Evolutionary conservation across 805 yeast species (phyloP).

Genomic region (Lachancea fermentati): DNA sequence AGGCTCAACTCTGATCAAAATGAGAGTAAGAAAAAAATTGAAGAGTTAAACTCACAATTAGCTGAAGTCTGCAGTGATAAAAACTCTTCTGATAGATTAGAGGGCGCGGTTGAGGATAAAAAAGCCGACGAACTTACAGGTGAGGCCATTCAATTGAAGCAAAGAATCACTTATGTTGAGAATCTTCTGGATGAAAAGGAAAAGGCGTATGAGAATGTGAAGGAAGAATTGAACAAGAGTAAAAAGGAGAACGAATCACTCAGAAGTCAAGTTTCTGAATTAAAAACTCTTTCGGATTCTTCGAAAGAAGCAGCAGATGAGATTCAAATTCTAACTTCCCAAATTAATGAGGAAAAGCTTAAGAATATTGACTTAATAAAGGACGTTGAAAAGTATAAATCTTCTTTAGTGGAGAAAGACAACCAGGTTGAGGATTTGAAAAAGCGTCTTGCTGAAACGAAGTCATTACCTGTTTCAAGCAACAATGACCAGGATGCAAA

Average conservation of each 20-base stretch:
- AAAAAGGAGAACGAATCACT: background rate
- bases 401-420: too few species aligned
- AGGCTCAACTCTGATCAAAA: conserved; percentile 29
- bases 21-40: conserved; percentile 16
- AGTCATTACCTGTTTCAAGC: background rate
- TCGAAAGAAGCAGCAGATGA: background rate
- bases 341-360: too few species aligned
- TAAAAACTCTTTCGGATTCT: background rate
- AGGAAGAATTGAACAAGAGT: conserved; percentile 1
- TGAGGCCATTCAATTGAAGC: too few species aligned
- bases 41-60: conserved; percentile 7
- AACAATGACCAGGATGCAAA: background rate
- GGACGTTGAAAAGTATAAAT: too few species aligned
- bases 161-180: background rate
- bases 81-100: too few species aligned
- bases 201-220: conserved; percentile 4
- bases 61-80: background rate
- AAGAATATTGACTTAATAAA: too few species aligned
- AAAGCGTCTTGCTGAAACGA: background rate
- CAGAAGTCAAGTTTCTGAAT: background rate
- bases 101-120: too few species aligned
- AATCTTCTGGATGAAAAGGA: conserved; percentile 2
- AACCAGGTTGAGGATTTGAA: background rate
- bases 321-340: too few species aligned
- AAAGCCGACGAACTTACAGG: too few species aligned